These are phyloP conservation scores for Clavispora vitiphila DNA, from an alignment of 805 yeast genomes.

Conservation along the genomic window DNA sequence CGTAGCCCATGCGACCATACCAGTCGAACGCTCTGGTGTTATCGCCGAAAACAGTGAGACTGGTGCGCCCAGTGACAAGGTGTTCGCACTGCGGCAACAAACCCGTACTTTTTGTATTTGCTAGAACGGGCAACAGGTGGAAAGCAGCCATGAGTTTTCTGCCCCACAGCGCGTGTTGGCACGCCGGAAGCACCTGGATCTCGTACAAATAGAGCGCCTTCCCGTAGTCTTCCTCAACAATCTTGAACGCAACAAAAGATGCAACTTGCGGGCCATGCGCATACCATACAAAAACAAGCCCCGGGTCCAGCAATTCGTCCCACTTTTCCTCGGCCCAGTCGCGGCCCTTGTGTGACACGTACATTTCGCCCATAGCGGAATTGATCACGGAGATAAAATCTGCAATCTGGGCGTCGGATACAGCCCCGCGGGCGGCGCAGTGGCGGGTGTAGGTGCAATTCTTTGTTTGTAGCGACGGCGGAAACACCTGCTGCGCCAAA, in stretches of 20 bases:
- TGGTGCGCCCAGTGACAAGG: slow-evolving; percentile 22
- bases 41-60: slow-evolving; percentile 48
- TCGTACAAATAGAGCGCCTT: slow-evolving; percentile 49
- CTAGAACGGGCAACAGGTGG: slow-evolving; percentile 23
- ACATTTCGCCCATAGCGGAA: slow-evolving; percentile 24
- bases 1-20: slow-evolving; percentile 40
- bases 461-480: neutral
- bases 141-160: slow-evolving; percentile 29
- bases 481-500: slow-evolving; percentile 6
- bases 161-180: slow-evolving; percentile 37
- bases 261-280: slow-evolving; percentile 14
- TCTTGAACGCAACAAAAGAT: slow-evolving; percentile 44
- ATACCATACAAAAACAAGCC: slow-evolving; percentile 41
- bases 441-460: neutral
- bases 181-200: slow-evolving; percentile 40
- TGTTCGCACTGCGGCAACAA: neutral
- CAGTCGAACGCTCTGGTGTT: slow-evolving; percentile 40
- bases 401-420: neutral
- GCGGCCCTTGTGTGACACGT: slow-evolving; percentile 26
- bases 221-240: slow-evolving; percentile 36
- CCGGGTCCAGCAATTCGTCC: slow-evolving; percentile 44
- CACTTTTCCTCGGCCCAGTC: slow-evolving; percentile 39
- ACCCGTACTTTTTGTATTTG: slow-evolving; percentile 5
- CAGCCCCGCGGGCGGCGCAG: neutral
- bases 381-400: slow-evolving; percentile 22